Conservation (phyloP, 108 stramenopile genomes). For the Epipyxis sp. region DNA sequence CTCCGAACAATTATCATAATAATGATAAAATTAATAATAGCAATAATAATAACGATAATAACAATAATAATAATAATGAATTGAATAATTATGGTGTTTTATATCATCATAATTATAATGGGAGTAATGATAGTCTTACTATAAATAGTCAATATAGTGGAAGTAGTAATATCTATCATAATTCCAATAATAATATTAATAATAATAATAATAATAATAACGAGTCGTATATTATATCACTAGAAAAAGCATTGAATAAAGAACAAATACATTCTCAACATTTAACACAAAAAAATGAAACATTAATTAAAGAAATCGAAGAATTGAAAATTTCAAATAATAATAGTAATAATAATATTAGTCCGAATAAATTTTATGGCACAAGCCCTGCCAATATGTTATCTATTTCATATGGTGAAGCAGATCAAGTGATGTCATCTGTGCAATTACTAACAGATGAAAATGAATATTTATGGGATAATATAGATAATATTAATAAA, state of each 20-base stretch:
- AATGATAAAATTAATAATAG: background rate
- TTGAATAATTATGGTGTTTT: too few relatives aligned
- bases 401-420: background rate
- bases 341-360: background rate
- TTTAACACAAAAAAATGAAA: conserved; percentile 13
- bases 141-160: background rate
- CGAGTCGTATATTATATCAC: background rate
- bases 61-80: background rate
- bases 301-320: conserved; percentile 12
- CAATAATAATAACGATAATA: background rate
- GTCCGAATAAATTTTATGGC: background rate
- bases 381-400: background rate
- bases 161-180: background rate
- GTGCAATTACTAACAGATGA: background rate
- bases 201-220: background rate
- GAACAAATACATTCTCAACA: conserved; percentile 22
- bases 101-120: too few relatives aligned
- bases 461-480: background rate
- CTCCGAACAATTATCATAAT: background rate
- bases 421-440: background rate
- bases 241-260: conserved; percentile 10
- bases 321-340: background rate
- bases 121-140: too few relatives aligned
- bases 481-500: background rate
- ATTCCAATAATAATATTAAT: too few relatives aligned